A percentile compares a stretch with the other conserved stretches of the same genome.
phyloP scores from a whole-genome alignment of 2,329 filamentous ascomycete species.

The Dryadomyces sulphureus region DNA sequence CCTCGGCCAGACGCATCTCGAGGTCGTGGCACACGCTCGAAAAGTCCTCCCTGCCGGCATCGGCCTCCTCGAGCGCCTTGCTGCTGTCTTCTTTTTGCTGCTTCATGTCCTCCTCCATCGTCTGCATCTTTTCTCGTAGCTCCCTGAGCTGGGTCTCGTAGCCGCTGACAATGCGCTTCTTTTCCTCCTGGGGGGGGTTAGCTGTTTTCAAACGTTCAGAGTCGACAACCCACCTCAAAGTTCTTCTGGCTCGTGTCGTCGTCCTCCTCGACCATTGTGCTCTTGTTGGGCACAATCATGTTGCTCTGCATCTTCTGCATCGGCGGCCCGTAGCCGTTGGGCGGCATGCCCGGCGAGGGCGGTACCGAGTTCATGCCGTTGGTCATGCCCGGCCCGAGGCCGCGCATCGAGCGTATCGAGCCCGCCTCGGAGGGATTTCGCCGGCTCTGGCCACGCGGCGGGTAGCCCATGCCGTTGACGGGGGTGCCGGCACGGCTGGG shows the following conservation, averaged over 20 bases:
- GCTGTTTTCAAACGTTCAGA: neutral
- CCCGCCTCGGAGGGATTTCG: constrained; percentile 47
- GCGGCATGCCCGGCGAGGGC: constrained; percentile 41
- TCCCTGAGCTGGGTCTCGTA: constrained; percentile 65
- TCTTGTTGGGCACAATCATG: constrained; percentile 94
- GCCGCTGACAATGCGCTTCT: constrained; percentile 49
- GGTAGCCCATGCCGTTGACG: constrained; percentile 35
- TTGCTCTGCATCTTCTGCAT: constrained; percentile 87
- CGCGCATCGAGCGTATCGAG: constrained; percentile 34
- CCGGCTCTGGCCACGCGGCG: constrained; percentile 35
- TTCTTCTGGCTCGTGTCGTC: constrained; percentile 44
- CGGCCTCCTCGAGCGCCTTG: constrained; percentile 38
- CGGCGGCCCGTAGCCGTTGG: constrained; percentile 58
- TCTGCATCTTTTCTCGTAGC: constrained; percentile 57
- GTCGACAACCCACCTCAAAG: neutral
- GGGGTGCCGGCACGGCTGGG: constrained; percentile 49
- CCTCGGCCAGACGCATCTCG: constrained; percentile 59
- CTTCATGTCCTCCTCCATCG: constrained; percentile 54
- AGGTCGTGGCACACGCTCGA: constrained; percentile 49
- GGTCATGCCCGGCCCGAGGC: constrained; percentile 11
- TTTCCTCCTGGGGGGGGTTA: constrained; percentile 2
- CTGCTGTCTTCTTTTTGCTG: constrained; percentile 60
- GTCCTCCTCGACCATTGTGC: constrained; percentile 92
- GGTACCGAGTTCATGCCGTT: constrained; percentile 25
- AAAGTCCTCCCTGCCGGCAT: constrained; percentile 57